Evolutionary conservation across 1,284 basidiomycete species (phyloP).

Genomic region (Xerocomus nothofagi): DNA sequence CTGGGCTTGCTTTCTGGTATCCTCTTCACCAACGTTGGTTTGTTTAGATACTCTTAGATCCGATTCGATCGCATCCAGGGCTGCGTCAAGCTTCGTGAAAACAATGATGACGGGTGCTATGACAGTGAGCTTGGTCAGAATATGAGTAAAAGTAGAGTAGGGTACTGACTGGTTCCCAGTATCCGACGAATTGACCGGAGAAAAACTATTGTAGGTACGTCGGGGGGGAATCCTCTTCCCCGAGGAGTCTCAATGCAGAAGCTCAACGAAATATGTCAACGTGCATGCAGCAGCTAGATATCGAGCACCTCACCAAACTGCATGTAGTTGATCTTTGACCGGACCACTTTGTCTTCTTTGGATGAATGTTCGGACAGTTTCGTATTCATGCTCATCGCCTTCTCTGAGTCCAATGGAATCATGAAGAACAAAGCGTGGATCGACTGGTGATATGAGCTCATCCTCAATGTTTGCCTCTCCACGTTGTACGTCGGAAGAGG

Average conservation of each 20-base stretch:
- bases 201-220: slow-evolving; percentile 2
- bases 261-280: neutral
- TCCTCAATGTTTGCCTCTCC: neutral
- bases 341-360: neutral
- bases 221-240: neutral
- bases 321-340: neutral
- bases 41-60: too few species aligned
- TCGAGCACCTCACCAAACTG: neutral
- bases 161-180: slow-evolving; percentile 1
- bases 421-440: slow-evolving; percentile 6
- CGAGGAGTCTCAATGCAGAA: slow-evolving; percentile 2
- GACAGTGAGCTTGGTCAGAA: neutral
- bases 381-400: slow-evolving; percentile 1
- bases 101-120: slow-evolving; percentile 1
- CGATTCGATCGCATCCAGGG: too few species aligned
- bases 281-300: neutral
- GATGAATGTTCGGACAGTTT: slow-evolving; percentile 2
- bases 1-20: too few species aligned
- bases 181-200: slow-evolving; percentile 1
- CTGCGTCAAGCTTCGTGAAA: neutral
- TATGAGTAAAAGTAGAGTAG: neutral
- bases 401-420: slow-evolving; percentile 5
- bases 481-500: neutral
- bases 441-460: slow-evolving; percentile 1
- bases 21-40: too few species aligned